Percentiles rank a stretch among this genome's conserved stretches.
phyloP scores from a whole-genome alignment of 1,139 yeast genomes.

The Nadsonia commutata region DNA sequence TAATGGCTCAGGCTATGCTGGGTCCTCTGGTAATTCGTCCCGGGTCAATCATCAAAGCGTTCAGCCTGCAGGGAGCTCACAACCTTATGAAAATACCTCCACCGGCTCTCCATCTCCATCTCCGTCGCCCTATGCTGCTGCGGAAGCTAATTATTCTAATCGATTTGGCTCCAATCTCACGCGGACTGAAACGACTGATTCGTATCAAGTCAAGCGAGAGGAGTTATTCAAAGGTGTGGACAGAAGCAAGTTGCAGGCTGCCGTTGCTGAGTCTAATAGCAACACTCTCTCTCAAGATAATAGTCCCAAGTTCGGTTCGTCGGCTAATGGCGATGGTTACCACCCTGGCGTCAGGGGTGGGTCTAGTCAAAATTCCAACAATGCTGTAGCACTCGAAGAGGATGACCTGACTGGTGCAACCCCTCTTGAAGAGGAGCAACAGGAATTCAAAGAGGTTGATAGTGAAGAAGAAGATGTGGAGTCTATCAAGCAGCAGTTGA shows the following conservation, averaged over 20 bases:
- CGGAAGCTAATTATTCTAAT: constrained; percentile 13
- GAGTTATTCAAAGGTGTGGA: constrained; percentile 17
- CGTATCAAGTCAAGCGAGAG: constrained; percentile 14
- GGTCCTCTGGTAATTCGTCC: background rate
- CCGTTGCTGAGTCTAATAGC: constrained; percentile 8
- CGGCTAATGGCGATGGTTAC: constrained; percentile 1
- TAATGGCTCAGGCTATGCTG: background rate
- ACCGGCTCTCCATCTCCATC: background rate
- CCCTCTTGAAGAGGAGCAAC: constrained; percentile 19
- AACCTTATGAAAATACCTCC: constrained; percentile 1
- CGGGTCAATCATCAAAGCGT: background rate
- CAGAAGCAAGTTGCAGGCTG: constrained; percentile 6
- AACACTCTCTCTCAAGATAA: constrained; percentile 7
- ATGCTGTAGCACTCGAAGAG: too few relatives aligned
- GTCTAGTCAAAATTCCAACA: too few relatives aligned
- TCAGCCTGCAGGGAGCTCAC: background rate
- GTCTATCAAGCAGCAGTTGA: constrained; percentile 68
- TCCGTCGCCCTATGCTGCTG: constrained; percentile 17
- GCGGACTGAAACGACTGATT: constrained; percentile 13
- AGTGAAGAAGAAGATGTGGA: constrained; percentile 78
- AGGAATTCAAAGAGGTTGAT: constrained; percentile 30
- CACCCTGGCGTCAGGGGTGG: constrained; percentile 21
- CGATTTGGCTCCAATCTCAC: constrained; percentile 12
- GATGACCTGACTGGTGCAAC: constrained; percentile 7
- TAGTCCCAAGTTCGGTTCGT: background rate